Conservation (phyloP, 331 rosid genomes). For the Ulmus americana region DNA sequence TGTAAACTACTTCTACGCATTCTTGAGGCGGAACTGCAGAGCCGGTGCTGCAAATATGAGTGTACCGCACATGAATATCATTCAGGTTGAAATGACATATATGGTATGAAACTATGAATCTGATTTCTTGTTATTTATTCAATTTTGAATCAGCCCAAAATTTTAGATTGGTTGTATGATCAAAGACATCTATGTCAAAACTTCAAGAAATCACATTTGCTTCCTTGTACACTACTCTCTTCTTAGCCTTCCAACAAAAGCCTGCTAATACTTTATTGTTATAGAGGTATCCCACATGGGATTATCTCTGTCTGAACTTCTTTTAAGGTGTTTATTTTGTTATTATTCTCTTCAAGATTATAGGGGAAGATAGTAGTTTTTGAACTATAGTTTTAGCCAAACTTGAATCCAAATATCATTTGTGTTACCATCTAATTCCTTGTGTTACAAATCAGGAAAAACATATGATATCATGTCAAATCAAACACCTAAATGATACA, state of each 20-base stretch:
- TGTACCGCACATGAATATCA: conserved; percentile 87
- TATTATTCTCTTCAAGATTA: no score
- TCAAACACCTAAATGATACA: no score
- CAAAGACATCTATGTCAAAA: conserved; percentile 7
- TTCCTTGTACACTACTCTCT: neutral
- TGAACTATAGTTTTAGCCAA: no score
- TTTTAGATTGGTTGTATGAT: neutral
- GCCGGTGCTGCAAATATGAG: conserved; percentile 77
- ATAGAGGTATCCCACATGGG: neutral
- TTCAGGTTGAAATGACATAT: conserved; percentile 83
- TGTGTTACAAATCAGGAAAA: no score
- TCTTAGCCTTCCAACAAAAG: neutral
- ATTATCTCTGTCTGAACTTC: neutral
- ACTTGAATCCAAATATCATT: no score
- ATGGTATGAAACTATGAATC: conserved; percentile 40
- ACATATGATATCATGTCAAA: no score
- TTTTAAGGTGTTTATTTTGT: no score
- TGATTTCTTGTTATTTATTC: conserved; percentile 23
- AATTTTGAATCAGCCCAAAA: neutral
- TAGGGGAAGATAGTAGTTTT: no score
- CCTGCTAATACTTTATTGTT: no score
- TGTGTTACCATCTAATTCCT: no score
- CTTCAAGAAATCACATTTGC: neutral
- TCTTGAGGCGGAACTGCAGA: conserved; percentile 78
- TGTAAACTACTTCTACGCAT: conserved; percentile 79